Evolutionary conservation across 2,329 filamentous ascomycete species (phyloP), one percentile per base, ranked within the genome.

Genomic region (Arthrocladium fulminans): DNA sequence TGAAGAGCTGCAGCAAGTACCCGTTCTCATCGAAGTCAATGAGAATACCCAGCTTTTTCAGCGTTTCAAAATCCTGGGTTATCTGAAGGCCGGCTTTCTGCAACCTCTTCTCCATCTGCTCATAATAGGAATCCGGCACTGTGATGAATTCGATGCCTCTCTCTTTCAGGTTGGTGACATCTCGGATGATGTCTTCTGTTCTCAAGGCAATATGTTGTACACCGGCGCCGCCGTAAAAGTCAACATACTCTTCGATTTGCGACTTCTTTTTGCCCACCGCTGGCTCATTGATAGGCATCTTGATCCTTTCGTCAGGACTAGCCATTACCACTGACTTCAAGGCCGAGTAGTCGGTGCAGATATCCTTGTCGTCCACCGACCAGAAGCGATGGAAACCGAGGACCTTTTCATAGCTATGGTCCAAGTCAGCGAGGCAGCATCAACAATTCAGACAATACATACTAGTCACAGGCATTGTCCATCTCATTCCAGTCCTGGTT

Each of bases 281-380:
- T 1, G 90, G 90, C 71, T 96, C 89, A 73, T 96, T 96, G 77
- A 97, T 94, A 60, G 90, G 90, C 88, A 96, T 96, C 72, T 96
- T 96, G 68, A 96, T 88, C 3, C 84, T 66, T 50, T 90, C 84
- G 71, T 89, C 87, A 51, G 81, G 80, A 3, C 83, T 87, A 35
- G 85, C 80, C 88, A 96, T 95, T 63, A 96, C 90, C 61, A 96
- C 82, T 61, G 80, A 86, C 69, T 83, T 88, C 41, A 96, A 75
- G 8, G 90, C 88, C 1, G 84, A 88, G 76, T 87, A 96, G 63
- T 94, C 88, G 57, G 86, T 95, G 76, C 81, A 87, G 69, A 96
- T 94, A 64, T 94, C 81, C 58, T 80, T 84, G 73, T 96, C 90
- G 66, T 96, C 90, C 50, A 96, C 89, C 47, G 83, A 88, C 90